Evolutionary conservation across 345 rosid genomes (phyloP), one percentile per base, ranked within the genome.

Genomic region (Acer yangbiense): DNA sequence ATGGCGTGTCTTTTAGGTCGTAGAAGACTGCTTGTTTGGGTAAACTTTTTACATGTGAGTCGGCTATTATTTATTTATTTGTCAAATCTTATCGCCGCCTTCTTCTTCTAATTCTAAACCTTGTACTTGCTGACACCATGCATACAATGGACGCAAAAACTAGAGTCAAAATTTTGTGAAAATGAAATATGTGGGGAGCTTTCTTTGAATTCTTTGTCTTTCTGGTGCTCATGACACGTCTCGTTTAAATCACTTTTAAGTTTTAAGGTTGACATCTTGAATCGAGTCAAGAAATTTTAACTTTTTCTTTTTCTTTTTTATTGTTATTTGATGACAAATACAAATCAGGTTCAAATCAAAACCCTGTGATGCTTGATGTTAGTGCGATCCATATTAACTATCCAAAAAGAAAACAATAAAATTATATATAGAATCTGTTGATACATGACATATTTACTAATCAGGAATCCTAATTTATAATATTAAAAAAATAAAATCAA

Each of bases 221-320:
- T 65, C 23, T 41, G 43, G 41, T 65, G 16, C 0, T 43, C 17
- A 11, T 20, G 11, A 50, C 71, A 18, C 11, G 29, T 21, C 2
- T 23, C 58, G 4, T 14, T 14, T 14, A 23, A 6, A 3, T 16
- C 21, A 14, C 58, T 23, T 16, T 69, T 48, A 48, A 41, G 73
- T 23, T 16, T 69, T 48, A 48, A 41, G 73, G 73, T 23, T 69
- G 73, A 69, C 43, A 50, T 69, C 29, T 16, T 14, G 9, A 14
- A 16, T 52, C 3, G 7, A 52, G 57, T 52, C 57, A 14, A 52
- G 57, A 14, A 52, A 52, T 13, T 43, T 43, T 8, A 35, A 50
- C 58, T 14, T 14, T 16, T 16, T 54, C 0, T 32, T 32, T 32
- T 32, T 32, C 3, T 35, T 35, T 3, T 35, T 35, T 4, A 35